These are phyloP conservation scores for Akanthomyces dipterigenus DNA, from an alignment of 2,329 filamentous ascomycete genomes.

Conservation along the genomic window DNA sequence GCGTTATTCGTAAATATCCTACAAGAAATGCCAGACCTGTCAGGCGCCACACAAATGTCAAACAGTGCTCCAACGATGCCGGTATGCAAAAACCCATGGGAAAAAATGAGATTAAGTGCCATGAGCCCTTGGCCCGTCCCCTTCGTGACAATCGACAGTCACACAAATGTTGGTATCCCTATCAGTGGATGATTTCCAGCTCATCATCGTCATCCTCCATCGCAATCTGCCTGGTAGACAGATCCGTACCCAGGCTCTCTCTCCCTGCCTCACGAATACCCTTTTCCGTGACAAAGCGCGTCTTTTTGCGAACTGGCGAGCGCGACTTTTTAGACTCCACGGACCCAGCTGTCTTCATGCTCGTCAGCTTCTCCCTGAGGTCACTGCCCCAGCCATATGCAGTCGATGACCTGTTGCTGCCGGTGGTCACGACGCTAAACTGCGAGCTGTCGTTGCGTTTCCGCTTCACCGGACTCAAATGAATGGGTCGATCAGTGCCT, in stretches of 20 bases:
- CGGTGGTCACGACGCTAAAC: slow-evolving; percentile 22
- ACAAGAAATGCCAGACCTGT: slow-evolving; percentile 2
- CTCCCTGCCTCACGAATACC: slow-evolving; percentile 71
- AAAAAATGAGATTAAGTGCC: neutral
- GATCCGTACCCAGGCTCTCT: slow-evolving; percentile 60
- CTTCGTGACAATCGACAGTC: neutral
- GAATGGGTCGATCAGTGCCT: slow-evolving; percentile 36
- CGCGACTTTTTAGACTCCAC: slow-evolving; percentile 32
- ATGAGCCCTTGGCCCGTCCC: neutral
- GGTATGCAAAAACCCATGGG: no score
- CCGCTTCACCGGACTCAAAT: slow-evolving; percentile 54
- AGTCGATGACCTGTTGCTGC: slow-evolving; percentile 19
- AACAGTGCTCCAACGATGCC: slow-evolving; percentile 6
- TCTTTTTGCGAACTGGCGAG: slow-evolving; percentile 60
- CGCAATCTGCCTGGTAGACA: slow-evolving; percentile 27
- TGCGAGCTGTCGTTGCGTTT: slow-evolving; percentile 49
- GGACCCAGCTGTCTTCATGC: slow-evolving; percentile 55
- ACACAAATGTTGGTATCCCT: neutral
- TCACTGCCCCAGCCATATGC: slow-evolving; percentile 50
- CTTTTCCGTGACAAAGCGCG: slow-evolving; percentile 70
- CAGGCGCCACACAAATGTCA: neutral
- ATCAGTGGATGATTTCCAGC: slow-evolving; percentile 37
- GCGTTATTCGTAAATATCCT: slow-evolving; percentile 7
- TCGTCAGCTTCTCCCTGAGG: slow-evolving; percentile 48
- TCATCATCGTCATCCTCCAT: slow-evolving; percentile 41